phyloP scores from a whole-genome alignment of 768 basidiomycete species.

The Russula sp. region DNA sequence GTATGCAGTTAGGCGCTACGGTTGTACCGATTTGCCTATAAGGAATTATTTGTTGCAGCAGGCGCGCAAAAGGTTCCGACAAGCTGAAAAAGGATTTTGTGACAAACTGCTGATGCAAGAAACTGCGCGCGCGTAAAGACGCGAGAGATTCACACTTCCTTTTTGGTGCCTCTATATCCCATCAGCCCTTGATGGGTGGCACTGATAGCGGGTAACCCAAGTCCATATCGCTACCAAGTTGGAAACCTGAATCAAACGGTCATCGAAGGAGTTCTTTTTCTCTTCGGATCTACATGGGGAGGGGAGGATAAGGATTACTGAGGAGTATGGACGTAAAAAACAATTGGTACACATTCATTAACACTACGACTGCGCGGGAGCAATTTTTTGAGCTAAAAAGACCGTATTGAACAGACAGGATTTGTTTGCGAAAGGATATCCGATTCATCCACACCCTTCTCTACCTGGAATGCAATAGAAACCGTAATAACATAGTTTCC shows the following conservation, averaged over 20 bases:
- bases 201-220: background rate
- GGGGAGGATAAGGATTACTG: background rate
- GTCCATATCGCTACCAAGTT: background rate
- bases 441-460: background rate
- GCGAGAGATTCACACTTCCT: background rate
- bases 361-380: conserved; percentile 1
- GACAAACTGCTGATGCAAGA: too few species aligned
- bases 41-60: too few species aligned
- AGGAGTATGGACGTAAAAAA: background rate
- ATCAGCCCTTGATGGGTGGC: background rate
- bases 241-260: background rate
- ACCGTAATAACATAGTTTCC: background rate
- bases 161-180: background rate
- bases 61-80: too few species aligned
- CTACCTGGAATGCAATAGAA: background rate
- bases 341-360: conserved; percentile 7
- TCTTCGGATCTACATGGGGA: background rate
- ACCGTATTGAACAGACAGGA: background rate
- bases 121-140: too few species aligned
- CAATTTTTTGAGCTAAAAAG: background rate
- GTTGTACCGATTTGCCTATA: too few species aligned
- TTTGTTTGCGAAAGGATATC: background rate
- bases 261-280: background rate
- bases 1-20: too few species aligned
- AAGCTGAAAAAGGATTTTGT: too few species aligned